Evolutionary conservation across 2,329 filamentous ascomycete genomes (phyloP), one percentile per base, ranked within the genome.

Genomic region (Daldinia sp.): DNA sequence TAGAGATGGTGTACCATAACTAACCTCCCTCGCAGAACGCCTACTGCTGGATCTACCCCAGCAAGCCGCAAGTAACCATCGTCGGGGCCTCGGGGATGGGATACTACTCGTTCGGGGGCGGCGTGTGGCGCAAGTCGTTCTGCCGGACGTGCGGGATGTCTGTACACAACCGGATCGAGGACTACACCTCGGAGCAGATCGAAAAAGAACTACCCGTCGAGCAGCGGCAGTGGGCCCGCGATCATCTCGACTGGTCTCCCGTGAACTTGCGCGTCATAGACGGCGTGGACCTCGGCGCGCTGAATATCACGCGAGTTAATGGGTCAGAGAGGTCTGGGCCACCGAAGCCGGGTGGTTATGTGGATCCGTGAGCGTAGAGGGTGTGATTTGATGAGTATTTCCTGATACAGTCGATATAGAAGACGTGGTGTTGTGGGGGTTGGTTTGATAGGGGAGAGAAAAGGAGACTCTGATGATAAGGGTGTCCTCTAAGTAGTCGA

Each of bases 111-210:
- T 83, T 84, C 68, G 74, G 68, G 6, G 51, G 60, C 12, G 57
- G 65, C 2, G 39, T 79, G 12, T 67, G 78, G 63, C 64, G 65
- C 66, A 85, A 84, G 78, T 74, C 74, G 1, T 85, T 85, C 67
- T 86, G 84, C 78, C 78, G 77, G 66, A 80, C 66, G 7, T 86
- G 84, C 73, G 83, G 83, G 72, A 80, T 84, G 37, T 71, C 75
- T 18, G n/a, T 86, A 48, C 77, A 75, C 44, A 82, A 81, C 67
- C 67, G 74, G 9, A 61, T 67, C 12, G 74, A 70, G 7, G 50
- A 74, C 10, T 56, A 78, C 33, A 77, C 77, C 0, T 76, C 77
- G 9, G 82, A 79, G 9, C 73, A 79, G 55, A 37, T 79, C 6
- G 78, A 76, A 10, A 7, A 10, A 5, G 73, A 72, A 33, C 65